Percentiles rank a stretch among this genome's conserved stretches.
Conservation (phyloP, 768 basidiomycete genomes). For the Leccinum longicurvipes region DNA sequence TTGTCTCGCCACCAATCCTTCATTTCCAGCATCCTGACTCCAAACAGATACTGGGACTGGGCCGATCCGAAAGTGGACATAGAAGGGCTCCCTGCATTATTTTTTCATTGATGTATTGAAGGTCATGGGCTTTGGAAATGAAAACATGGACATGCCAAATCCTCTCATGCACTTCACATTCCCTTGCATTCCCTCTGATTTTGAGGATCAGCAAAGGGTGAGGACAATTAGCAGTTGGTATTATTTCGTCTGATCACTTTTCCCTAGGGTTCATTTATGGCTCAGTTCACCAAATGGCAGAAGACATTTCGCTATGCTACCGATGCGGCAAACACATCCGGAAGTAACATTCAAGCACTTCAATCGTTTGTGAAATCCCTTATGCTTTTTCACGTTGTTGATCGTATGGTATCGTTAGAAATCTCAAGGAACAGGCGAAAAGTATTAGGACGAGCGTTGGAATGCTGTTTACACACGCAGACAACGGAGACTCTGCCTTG, state of each 20-base stretch:
- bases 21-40: not conserved
- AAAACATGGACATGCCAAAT: conserved; percentile 13
- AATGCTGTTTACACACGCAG: conserved; percentile 17
- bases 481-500: conserved; percentile 8
- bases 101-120: conserved; percentile 13
- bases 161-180: conserved; percentile 17
- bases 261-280: not conserved
- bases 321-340: conserved; percentile 4
- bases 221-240: not conserved
- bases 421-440: conserved; percentile 13
- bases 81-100: conserved; percentile 21
- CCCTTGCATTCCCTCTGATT: conserved; percentile 19
- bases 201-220: conserved; percentile 12
- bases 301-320: conserved; percentile 18
- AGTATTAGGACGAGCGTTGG: conserved; percentile 15
- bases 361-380: conserved; percentile 13
- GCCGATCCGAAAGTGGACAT: conserved; percentile 17
- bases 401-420: conserved; percentile 1
- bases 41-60: conserved; percentile 31
- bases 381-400: not conserved
- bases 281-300: conserved; percentile 20
- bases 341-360: conserved; percentile 11
- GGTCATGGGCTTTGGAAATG: conserved; percentile 4
- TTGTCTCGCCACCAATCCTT: not conserved
- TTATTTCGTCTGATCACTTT: not conserved